Base-by-base conservation (phyloP, 345 rosid species). In the Pistacia atlantica region DNA sequence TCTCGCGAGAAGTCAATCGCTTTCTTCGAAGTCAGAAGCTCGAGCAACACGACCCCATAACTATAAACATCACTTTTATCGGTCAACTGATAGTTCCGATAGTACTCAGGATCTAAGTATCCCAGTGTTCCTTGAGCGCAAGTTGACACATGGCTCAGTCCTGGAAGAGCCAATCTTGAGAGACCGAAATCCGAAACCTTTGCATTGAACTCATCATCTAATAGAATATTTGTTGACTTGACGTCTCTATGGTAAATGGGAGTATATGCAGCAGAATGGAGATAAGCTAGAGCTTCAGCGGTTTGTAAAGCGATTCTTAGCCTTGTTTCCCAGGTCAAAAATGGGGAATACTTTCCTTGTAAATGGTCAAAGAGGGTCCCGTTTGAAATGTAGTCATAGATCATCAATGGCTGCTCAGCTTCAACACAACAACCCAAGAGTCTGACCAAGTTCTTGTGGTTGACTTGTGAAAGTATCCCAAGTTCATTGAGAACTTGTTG, bases 71-170 rank as follows among this genome's bases (percentile, higher is more conserved):
- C 93, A 54, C 93, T 89, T 73, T 86, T 89, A 61, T 87, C 90
- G 0, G 87, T 83, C 6, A 89, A 76, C 80, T 87, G 89, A 79
- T 89, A 87, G 82, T 82, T 90, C 18, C 88, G 83, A 54, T 86
- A 90, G 80, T 88, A 88, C 33, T 88, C 91, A 8, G 90, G 91
- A 72, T 90, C 94, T 59, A 90, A 69, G 83, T 90, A 90, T 16
- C 94, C 94, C 1, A 90, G 60, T 10, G 94, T 88, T 18, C 92
- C 94, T 37, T 87, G 92, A 37, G 91, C 92, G 77, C 91, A 88
- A 17, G 94, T 88, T 7, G 94, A 88, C 17, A 88, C 90, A 75
- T 90, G 94, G 67, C 90, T 88, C 46, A 88, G 79, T 22, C 88
- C 94, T 0, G 90, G 90, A 12, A 17, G 62, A 72, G 94, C 94